Conservation (phyloP, 2,329 filamentous ascomycete genomes). For the Chrysosphaeria jannelii region DNA sequence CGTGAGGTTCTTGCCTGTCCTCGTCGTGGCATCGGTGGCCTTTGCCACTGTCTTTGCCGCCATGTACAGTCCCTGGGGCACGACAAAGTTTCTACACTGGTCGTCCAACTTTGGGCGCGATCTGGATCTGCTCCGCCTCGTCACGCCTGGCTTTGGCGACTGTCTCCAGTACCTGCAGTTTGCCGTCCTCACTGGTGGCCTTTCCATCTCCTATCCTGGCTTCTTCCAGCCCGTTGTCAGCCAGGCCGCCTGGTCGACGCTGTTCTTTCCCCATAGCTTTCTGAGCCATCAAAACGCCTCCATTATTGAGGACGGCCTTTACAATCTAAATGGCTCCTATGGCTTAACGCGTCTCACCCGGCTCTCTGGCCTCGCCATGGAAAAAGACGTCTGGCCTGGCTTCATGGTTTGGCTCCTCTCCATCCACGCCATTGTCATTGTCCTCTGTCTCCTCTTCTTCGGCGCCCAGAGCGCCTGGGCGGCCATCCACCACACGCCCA, state of each 20-base stretch:
- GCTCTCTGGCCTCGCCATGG: conserved; percentile 47
- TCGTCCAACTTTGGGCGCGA: conserved; percentile 94
- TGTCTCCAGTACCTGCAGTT: conserved; percentile 96
- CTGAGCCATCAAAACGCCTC: conserved; percentile 36
- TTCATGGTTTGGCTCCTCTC: conserved; percentile 77
- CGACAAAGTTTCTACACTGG: conserved; percentile 73
- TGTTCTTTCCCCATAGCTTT: conserved; percentile 85
- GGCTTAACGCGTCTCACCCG: conserved; percentile 57
- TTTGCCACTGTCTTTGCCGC: conserved; percentile 59
- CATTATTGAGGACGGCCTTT: conserved; percentile 59
- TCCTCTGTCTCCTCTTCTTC: conserved; percentile 52
- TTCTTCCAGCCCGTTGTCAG: conserved; percentile 83
- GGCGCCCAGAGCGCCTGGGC: conserved; percentile 46
- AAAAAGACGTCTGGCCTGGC: conserved; percentile 68
- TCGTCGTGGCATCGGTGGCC: conserved; percentile 51
- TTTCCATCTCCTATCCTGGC: conserved; percentile 71
- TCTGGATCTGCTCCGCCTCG: conserved; percentile 63
- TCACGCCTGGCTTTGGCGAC: conserved; percentile 88
- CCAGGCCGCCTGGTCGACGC: conserved; percentile 58
- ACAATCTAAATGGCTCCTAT: conserved; percentile 45
- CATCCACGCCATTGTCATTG: conserved; percentile 35
- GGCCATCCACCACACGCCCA: conserved; percentile 34
- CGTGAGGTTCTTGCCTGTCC: conserved; percentile 45
- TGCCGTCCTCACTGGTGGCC: conserved; percentile 54
- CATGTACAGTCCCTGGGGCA: conserved; percentile 83